These are phyloP conservation scores for Cercospora canescens DNA, from an alignment of 2,329 filamentous ascomycete species.

Conservation along the genomic window DNA sequence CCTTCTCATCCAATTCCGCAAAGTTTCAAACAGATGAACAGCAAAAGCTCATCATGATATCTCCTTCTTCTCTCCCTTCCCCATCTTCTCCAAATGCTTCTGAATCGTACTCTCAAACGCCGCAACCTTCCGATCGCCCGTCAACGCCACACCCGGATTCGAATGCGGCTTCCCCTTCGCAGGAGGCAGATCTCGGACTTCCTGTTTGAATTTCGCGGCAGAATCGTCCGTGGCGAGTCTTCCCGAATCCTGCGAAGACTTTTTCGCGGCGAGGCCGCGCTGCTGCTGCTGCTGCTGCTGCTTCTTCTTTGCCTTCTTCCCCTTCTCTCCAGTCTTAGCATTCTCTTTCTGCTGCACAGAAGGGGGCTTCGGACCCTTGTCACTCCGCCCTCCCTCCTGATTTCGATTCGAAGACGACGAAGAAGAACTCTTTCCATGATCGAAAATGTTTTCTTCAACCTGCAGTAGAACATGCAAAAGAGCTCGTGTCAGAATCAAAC, in stretches of 20 bases:
- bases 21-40: too few relatives aligned
- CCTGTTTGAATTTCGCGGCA: neutral
- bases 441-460: constrained; percentile 15
- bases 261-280: neutral
- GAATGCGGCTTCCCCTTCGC: neutral
- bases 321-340: neutral
- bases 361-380: neutral
- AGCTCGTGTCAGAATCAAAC: constrained; percentile 15
- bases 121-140: neutral
- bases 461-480: constrained; percentile 14
- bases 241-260: neutral
- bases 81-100: neutral
- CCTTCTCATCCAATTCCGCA: too few relatives aligned
- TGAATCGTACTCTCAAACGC: neutral
- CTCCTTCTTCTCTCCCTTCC: neutral
- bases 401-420: neutral
- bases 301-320: neutral
- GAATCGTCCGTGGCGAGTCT: neutral
- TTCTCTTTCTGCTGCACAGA: neutral
- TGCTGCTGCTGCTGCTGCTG: neutral
- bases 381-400: neutral
- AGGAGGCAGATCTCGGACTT: neutral
- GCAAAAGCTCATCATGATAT: too few relatives aligned
- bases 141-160: neutral
- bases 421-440: neutral